Conservation (phyloP, 768 basidiomycete genomes). For the Phallus indusiatus region DNA sequence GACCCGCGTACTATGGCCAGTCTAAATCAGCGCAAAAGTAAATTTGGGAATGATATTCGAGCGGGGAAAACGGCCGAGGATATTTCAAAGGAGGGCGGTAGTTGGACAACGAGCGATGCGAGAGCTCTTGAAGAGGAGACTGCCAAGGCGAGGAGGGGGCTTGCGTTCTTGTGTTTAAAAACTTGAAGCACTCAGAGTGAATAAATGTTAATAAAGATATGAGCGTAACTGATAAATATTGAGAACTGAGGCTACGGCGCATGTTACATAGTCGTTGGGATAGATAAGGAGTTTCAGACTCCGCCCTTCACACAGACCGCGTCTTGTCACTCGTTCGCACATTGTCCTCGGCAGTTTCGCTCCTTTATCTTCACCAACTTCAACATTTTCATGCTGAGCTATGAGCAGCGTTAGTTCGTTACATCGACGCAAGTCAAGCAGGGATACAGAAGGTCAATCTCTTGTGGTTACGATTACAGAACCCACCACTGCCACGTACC, state of each 20-base stretch:
- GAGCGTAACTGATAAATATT: too few relatives aligned
- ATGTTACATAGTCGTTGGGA: too few relatives aligned
- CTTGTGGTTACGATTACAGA: conserved; percentile 12
- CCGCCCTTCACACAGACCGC: too few relatives aligned
- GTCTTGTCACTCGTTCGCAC: too few relatives aligned
- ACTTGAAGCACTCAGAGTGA: too few relatives aligned
- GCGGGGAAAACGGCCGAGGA: conserved; percentile 39
- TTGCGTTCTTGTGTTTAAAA: conserved; percentile 62
- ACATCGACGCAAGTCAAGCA: conserved; percentile 39
- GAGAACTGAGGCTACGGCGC: too few relatives aligned
- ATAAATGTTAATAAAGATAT: too few relatives aligned
- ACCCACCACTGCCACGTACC: conserved; percentile 11
- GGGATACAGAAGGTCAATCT: conserved; percentile 31
- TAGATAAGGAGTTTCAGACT: too few relatives aligned
- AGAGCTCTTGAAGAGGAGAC: conserved; percentile 73
- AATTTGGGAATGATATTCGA: conserved; percentile 61
- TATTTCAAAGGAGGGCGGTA: conserved; percentile 37
- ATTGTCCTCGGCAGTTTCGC: too few relatives aligned
- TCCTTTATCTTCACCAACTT: too few relatives aligned
- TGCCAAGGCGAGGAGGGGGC: conserved; percentile 68
- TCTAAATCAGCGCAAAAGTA: conserved; percentile 57
- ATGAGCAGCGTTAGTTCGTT: conserved; percentile 12
- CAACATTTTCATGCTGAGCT: too few relatives aligned
- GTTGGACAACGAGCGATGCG: conserved; percentile 76
- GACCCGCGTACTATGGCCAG: conserved; percentile 76